Evolutionary conservation across 495 filamentous ascomycete species (phyloP).

Genomic region (Chlorociboria aeruginascens): DNA sequence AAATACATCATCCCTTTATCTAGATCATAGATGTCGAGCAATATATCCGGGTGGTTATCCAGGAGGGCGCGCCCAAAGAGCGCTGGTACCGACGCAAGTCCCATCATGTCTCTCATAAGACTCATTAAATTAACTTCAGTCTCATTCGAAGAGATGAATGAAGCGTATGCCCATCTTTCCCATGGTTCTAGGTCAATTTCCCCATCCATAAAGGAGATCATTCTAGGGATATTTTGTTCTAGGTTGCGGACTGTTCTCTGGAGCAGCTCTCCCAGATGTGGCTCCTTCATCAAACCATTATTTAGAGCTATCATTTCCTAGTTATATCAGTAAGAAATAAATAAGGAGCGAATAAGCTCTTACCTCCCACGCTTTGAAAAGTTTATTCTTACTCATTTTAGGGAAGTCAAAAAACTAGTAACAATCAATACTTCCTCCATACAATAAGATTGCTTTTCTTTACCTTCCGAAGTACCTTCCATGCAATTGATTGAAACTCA

Average conservation of each 20-base stretch:
- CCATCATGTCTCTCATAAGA: conserved; percentile 43
- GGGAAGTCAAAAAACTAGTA: conserved; percentile 38
- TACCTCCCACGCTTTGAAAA: conserved; percentile 8
- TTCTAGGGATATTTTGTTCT: conserved; percentile 30
- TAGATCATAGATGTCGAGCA: conserved; percentile 42
- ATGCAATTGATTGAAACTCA: conserved; percentile 24
- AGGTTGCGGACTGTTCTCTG: conserved; percentile 24
- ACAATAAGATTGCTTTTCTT: neutral
- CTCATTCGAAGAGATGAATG: conserved; percentile 19
- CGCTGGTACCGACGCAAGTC: conserved; percentile 33
- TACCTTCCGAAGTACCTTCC: conserved; percentile 25
- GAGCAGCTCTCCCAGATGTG: conserved; percentile 29
- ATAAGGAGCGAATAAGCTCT: neutral
- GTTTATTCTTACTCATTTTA: conserved; percentile 11
- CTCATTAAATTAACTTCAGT: conserved; percentile 40
- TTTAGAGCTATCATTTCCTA: conserved; percentile 27
- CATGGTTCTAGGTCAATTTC: conserved; percentile 48
- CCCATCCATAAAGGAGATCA: conserved; percentile 47
- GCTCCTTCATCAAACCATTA: conserved; percentile 31
- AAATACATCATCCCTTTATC: conserved; percentile 41
- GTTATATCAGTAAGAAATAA: conserved; percentile 15
- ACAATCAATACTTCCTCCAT: neutral
- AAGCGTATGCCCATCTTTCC: conserved; percentile 39
- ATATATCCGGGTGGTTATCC: conserved; percentile 39
- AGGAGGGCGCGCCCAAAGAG: conserved; percentile 44